phyloP scores from a whole-genome alignment of 2,329 filamentous ascomycete genomes.

The Aspergillus tanneri region DNA sequence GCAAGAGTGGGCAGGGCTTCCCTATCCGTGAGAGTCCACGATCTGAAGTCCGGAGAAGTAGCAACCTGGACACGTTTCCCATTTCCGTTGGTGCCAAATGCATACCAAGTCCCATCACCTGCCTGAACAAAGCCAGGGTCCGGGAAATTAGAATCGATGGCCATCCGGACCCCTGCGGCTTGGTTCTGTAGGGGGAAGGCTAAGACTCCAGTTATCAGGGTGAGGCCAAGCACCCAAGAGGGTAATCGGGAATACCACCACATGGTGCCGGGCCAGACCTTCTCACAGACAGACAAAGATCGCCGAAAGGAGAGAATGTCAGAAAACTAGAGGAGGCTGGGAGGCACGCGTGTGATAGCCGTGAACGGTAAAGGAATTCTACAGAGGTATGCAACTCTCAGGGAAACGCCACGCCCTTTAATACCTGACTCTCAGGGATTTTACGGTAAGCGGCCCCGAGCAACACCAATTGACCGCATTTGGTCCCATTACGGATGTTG shows the following conservation, averaged over 20 bases:
- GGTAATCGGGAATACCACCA: slow-evolving; percentile 10
- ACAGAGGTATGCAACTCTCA: background rate
- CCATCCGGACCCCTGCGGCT: slow-evolving; percentile 22
- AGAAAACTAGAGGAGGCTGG: slow-evolving; percentile 4
- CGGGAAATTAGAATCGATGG: slow-evolving; percentile 41
- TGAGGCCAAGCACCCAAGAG: slow-evolving; percentile 8
- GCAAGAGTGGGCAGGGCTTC: slow-evolving; percentile 57
- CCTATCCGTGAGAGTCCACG: slow-evolving; percentile 50
- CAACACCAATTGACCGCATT: slow-evolving; percentile 4
- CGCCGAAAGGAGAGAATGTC: slow-evolving; percentile 3
- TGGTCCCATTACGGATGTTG: slow-evolving; percentile 1
- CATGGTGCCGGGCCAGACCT: slow-evolving; percentile 7
- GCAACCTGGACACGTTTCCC: slow-evolving; percentile 57
- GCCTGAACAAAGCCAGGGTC: slow-evolving; percentile 49
- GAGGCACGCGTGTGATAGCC: slow-evolving; percentile 4
- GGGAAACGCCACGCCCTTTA: slow-evolving; percentile 10
- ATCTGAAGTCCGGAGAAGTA: slow-evolving; percentile 48
- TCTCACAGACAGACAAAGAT: background rate
- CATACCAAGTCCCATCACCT: slow-evolving; percentile 54
- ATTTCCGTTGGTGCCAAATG: slow-evolving; percentile 57
- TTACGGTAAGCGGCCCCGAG: background rate
- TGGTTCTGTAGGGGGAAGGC: slow-evolving; percentile 23
- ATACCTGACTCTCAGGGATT: slow-evolving; percentile 4
- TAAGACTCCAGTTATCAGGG: slow-evolving; percentile 14
- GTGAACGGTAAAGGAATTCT: background rate